Evolutionary conservation across 495 filamentous ascomycete species (phyloP), one percentile per base, ranked within the genome.

Genomic region (Annulohypoxylon stygium): DNA sequence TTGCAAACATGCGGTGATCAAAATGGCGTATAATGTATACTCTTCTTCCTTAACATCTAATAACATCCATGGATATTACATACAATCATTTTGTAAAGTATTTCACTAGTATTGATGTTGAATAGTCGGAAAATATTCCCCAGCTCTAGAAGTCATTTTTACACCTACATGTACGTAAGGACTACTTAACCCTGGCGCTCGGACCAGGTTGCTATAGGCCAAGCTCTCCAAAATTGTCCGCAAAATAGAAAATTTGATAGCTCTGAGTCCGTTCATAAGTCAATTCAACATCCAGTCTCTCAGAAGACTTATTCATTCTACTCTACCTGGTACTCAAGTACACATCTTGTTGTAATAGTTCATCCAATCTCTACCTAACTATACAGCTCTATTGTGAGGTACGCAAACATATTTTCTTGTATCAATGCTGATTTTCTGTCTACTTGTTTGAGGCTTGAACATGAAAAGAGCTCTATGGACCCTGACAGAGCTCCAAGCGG

Each of bases 401-500:
- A 60, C 57, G 57, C 4, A 60, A 60, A n/a, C 14, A 34, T 25
- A 59, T 59, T 60, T 60, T 7, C 0, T 60, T 60, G 6, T 34
- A n/a, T 60, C 33, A 26, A 30, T 51, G 2, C 23, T n/a, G 3
- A 16, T 34, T 34, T 57, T 1, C 33, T 0, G 30, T 26, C 26
- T 30, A 10, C 20, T 30, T 20, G 3, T 60, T 39, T n/a, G 30
- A 36, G 34, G 30, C 11, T 57, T 16, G 33, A 36, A 14, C 12
- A 54, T 9, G 45, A 57, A 48, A 57, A 26, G 23, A 51, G 48
- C 43, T 69, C 53, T 69, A 18, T 47, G 63, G 47, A 37, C 26
- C 55, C 39, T 50, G n/a, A 30, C 30, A 58, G 26, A 59, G 53
- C 64, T 67, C 39, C 33, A 67, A 67, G 64, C 53, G 33, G 64